These are phyloP conservation scores for Rhodotorula sp. DNA, from an alignment of 1,284 basidiomycete species.

Conservation along the genomic window DNA sequence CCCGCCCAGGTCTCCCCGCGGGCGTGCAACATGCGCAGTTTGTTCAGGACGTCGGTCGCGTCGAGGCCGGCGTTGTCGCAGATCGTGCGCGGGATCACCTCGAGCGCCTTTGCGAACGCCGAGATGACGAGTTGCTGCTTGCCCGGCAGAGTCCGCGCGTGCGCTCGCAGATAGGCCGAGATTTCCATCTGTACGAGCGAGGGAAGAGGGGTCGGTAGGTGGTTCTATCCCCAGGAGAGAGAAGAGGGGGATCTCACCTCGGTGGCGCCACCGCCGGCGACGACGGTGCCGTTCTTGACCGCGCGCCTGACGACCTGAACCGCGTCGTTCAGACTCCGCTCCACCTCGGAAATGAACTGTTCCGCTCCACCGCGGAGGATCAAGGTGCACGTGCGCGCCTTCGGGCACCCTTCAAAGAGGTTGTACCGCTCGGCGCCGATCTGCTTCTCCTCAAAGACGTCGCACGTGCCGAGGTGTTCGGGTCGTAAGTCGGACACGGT, in stretches of 20 bases:
- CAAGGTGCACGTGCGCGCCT: constrained; percentile 97
- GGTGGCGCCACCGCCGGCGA: constrained; percentile 95
- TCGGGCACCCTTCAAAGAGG: constrained; percentile 81
- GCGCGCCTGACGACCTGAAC: constrained; percentile 99
- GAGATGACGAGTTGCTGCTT: constrained; percentile 93
- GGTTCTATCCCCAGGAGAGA: neutral
- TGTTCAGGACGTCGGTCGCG: constrained; percentile 95
- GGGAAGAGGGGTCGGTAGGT: constrained; percentile 8
- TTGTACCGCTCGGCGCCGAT: constrained; percentile 98
- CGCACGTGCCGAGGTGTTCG: constrained; percentile 92
- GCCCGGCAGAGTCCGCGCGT: constrained; percentile 89
- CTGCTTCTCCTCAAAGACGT: constrained; percentile 87
- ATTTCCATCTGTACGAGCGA: constrained; percentile 75
- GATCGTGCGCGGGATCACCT: constrained; percentile 96
- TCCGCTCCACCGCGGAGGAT: constrained; percentile 94
- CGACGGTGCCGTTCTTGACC: constrained; percentile 90
- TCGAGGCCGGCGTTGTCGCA: constrained; percentile 98
- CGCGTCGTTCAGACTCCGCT: constrained; percentile 94
- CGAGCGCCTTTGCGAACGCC: constrained; percentile 95
- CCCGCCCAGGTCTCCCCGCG: constrained; percentile 83
- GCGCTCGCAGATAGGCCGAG: constrained; percentile 84
- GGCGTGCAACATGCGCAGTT: constrained; percentile 94
- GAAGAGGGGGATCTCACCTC: constrained; percentile 61
- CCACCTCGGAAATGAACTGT: constrained; percentile 98
- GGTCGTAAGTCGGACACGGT: constrained; percentile 87